Evolutionary conservation across 2,329 filamentous ascomycete genomes (phyloP).

Genomic region (Biscogniauxia sp.): DNA sequence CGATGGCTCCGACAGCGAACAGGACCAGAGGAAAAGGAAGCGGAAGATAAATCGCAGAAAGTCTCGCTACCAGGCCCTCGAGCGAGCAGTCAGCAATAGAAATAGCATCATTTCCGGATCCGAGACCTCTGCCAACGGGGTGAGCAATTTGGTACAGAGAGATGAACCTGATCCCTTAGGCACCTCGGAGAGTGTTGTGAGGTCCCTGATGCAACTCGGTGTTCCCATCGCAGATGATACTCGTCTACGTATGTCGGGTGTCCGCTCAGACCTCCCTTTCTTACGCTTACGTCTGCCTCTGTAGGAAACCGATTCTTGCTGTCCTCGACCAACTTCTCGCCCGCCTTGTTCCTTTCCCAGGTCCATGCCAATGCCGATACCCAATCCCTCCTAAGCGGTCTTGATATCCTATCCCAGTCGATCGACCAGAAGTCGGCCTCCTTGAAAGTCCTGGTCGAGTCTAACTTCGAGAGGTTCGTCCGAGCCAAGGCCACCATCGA

Average conservation of each 20-base stretch:
- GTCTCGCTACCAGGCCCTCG: slow-evolving; percentile 82
- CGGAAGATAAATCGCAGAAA: slow-evolving; percentile 58
- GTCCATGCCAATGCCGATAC: slow-evolving; percentile 86
- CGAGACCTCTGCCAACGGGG: slow-evolving; percentile 62
- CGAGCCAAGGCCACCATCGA: slow-evolving; percentile 97
- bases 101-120: slow-evolving; percentile 65
- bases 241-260: slow-evolving; percentile 60
- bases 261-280: slow-evolving; percentile 12
- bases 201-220: slow-evolving; percentile 72
- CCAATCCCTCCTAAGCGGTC: slow-evolving; percentile 72
- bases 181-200: slow-evolving; percentile 81
- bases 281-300: slow-evolving; percentile 9
- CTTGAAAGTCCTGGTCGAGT: slow-evolving; percentile 92
- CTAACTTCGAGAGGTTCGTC: slow-evolving; percentile 97
- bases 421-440: slow-evolving; percentile 98
- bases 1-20: slow-evolving; percentile 63
- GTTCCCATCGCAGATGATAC: slow-evolving; percentile 81
- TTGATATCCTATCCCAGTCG: slow-evolving; percentile 82
- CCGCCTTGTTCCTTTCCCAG: slow-evolving; percentile 86
- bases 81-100: slow-evolving; percentile 68
- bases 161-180: slow-evolving; percentile 93
- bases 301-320: slow-evolving; percentile 88
- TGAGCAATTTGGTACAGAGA: slow-evolving; percentile 77
- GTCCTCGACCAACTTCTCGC: slow-evolving; percentile 93
- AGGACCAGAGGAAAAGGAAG: slow-evolving; percentile 46